Evolutionary conservation across 2,329 filamentous ascomycete species (phyloP), one percentile per base, ranked within the genome.

Genomic region (Monosporascus sp.): DNA sequence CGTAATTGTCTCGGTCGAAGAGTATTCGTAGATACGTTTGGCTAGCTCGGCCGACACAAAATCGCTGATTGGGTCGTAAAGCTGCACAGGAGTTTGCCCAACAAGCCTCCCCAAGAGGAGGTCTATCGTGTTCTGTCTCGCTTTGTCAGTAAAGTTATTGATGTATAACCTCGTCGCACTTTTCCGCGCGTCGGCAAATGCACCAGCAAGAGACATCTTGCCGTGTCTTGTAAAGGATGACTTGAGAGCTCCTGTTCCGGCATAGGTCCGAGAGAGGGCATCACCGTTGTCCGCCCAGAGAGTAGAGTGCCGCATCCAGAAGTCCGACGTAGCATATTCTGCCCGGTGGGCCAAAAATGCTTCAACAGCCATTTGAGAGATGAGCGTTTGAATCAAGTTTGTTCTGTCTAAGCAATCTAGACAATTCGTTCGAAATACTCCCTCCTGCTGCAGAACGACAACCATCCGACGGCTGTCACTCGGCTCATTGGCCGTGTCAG

Each of bases 261-360:
- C 94, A 67, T 99, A 99, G 25, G 97, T 97, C 65, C 90, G 90
- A 14, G 92, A 97, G 48, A 99, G 72, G 6, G 89, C 88, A 73
- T 99, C 94, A 22, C 94, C 94, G 66, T 97, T 97, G 70, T 99
- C 94, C 36, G 94, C 94, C 94, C 94, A 99, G 1, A 99, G 78
- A 56, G 85, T 94, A 8, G 90, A 92, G 72, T 99, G 94, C 48
- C 90, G 81, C 73, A 90, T 87, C 88, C 92, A 96, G 63, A 97
- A 92, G 65, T 97, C 92, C 0, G 86, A 81, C 9, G 80, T 78
- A 1, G 89, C 86, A 56, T 77, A 79, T 59, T 90, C 84, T 25
- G 79, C 81, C 55, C 87, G 80, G 60, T 96, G 90, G 15, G 74
- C 73, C 3, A 99, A 74, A 62, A 97, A 97, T 0, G 86, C 78